phyloP scores from a whole-genome alignment of 306 rosid species.

The Senna siamea region DNA sequence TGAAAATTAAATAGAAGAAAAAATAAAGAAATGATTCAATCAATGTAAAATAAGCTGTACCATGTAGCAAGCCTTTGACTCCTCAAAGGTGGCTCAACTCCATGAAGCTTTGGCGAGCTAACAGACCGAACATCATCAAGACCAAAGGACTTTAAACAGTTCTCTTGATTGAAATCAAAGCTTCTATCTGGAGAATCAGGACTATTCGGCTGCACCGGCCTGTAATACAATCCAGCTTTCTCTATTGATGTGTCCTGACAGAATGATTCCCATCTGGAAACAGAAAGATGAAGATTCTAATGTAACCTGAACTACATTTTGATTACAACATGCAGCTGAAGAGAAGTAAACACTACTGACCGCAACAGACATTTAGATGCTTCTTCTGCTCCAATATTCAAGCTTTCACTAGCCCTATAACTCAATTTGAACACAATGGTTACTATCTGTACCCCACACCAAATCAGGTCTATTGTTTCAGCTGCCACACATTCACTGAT shows the following conservation, averaged over 20 bases:
- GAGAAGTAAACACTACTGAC: constrained; percentile 51
- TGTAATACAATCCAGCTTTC: constrained; percentile 63
- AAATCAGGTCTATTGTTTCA: constrained; percentile 52
- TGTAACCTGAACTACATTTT: constrained; percentile 22
- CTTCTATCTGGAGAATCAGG: constrained; percentile 38
- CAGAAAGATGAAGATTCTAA: constrained; percentile 37
- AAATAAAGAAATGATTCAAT: not conserved
- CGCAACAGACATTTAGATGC: constrained; percentile 63
- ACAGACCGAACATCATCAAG: constrained; percentile 31
- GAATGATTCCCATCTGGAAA: constrained; percentile 85
- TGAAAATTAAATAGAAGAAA: constrained; percentile 1
- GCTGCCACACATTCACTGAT: not conserved
- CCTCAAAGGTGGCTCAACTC: constrained; percentile 54
- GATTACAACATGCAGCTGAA: constrained; percentile 21
- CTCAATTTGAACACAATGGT: constrained; percentile 61
- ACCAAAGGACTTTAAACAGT: constrained; percentile 52
- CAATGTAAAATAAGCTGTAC: constrained; percentile 41
- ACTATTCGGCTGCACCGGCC: constrained; percentile 40
- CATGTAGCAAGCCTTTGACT: constrained; percentile 51
- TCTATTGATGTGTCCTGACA: constrained; percentile 76
- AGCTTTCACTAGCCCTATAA: constrained; percentile 48
- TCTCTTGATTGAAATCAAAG: constrained; percentile 45
- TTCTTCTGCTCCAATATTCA: constrained; percentile 54
- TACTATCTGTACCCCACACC: constrained; percentile 70
- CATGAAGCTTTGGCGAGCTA: constrained; percentile 43